Evolutionary conservation across 352 stramenopile genomes (phyloP), one percentile per base, ranked within the genome.

Genomic region (Globisporangium ultimum): DNA sequence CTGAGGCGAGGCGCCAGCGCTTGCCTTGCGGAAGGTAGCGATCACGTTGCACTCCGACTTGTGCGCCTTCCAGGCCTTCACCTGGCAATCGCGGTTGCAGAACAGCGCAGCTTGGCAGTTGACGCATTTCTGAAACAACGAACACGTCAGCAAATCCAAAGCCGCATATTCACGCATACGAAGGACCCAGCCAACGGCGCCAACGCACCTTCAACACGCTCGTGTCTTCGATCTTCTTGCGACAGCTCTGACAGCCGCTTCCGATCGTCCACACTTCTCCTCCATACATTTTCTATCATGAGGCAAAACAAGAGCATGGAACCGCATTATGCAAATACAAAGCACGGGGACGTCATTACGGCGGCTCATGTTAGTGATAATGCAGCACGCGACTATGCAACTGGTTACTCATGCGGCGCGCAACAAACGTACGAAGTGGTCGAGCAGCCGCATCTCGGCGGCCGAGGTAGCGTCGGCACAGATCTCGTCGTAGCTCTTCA

Each of bases 241-340:
- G 76, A 60, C 80, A 90, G 60, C 63, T 71, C 49, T 90, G 67
- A 50, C 80, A 90, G 15, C 78, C 80, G 15, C 43, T 49, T 32
- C 80, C 80, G 46, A 90, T 78, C n/a, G 55, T 77, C 80, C 80
- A 90, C 46, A 92, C 82, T 45, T 89, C 82, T 36, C 80, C 82
- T 15, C 82, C 82, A 43, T 81, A 68, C n/a, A 83, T 58, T 68
- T 88, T 84, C 75, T 85, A 50, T 28, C 17, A 51, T 17, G 10
- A 13, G 14, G 38, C 38, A 43, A 43, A 18, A 38, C 21, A 54
- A 11, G 4, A n/a, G 28, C 18, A 57, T 41, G 13, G 11, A 32
- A 32, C 24, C 2, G 24, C 24, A 32, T 2, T 5, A 32, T 32
- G 24, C 24, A 32, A 32, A 32, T 32, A 2, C 24, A 32, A 32